phyloP scores from a whole-genome alignment of 805 yeast genomes.

The Barnettozyma wickerhamii region DNA sequence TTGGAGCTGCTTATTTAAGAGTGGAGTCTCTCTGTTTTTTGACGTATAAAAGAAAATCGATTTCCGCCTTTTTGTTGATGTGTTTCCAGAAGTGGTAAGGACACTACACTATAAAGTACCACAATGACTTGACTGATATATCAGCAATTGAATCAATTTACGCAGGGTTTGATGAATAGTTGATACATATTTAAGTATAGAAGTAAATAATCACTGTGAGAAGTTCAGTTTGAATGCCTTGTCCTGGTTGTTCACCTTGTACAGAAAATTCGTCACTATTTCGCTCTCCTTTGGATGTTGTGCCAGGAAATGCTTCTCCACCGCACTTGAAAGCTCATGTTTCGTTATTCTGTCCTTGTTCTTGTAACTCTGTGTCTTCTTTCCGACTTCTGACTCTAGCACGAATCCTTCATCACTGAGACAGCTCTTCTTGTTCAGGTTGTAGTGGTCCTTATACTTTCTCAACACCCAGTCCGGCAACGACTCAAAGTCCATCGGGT shows the following conservation, averaged over 20 bases:
- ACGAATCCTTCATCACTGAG: conserved; percentile 66
- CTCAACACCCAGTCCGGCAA: conserved; percentile 63
- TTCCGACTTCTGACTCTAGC: conserved; percentile 68
- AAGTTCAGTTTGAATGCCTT: conserved; percentile 39
- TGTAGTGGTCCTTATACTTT: conserved; percentile 60
- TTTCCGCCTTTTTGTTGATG: no score
- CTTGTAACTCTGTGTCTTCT: conserved; percentile 48
- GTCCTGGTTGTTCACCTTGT: conserved; percentile 72
- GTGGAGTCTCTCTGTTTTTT: no score
- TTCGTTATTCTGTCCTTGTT: conserved; percentile 46
- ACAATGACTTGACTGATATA: no score
- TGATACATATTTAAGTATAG: no score
- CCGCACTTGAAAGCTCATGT: conserved; percentile 52
- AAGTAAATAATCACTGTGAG: conserved; percentile 5
- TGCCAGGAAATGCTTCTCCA: conserved; percentile 62
- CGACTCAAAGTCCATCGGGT: conserved; percentile 66
- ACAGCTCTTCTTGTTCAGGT: conserved; percentile 53
- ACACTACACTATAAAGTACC: not conserved
- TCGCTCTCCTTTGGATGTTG: conserved; percentile 74
- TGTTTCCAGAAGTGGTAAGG: not conserved
- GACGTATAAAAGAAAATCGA: no score
- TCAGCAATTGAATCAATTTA: no score
- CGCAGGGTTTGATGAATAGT: no score
- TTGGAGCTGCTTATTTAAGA: no score
- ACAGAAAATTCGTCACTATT: conserved; percentile 81